Conservation (phyloP, 2,329 filamentous ascomycete genomes). For the Cercospora zeae-maydis region DNA sequence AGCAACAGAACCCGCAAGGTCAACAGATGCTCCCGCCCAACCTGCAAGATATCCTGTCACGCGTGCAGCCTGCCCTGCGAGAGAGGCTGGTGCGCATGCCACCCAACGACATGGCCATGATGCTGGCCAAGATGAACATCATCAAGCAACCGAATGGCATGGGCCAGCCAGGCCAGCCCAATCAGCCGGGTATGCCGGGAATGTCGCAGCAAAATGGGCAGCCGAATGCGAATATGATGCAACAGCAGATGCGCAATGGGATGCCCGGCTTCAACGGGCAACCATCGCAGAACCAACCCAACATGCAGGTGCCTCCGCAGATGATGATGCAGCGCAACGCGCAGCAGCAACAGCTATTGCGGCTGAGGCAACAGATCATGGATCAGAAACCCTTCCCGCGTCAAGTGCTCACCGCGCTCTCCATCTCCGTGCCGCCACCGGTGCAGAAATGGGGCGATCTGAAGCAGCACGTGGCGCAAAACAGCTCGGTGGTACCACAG, state of each 20-base stretch:
- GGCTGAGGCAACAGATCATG: constrained; percentile 18
- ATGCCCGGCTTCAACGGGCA: constrained; percentile 25
- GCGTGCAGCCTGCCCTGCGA: constrained; percentile 20
- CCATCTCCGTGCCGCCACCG: constrained; percentile 44
- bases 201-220: constrained; percentile 3
- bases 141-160: constrained; percentile 3
- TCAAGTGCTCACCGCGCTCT: constrained; percentile 12
- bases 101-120: constrained; percentile 15
- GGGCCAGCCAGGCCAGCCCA: constrained; percentile 11
- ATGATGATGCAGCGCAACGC: constrained; percentile 16
- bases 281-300: constrained; percentile 17
- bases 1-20: constrained; percentile 33
- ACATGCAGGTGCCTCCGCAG: constrained; percentile 12
- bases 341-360: constrained; percentile 16
- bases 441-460: constrained; percentile 56
- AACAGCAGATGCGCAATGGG: constrained; percentile 21
- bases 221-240: constrained; percentile 14
- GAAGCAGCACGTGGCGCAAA: constrained; percentile 52
- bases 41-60: constrained; percentile 13
- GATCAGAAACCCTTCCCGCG: constrained; percentile 23
- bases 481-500: constrained; percentile 43
- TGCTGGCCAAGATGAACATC: constrained; percentile 16
- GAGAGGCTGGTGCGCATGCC: constrained; percentile 20
- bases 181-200: constrained; percentile 20
- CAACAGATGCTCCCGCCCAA: constrained; percentile 20